Evolutionary conservation across 1,139 yeast genomes (phyloP), one percentile per base, ranked within the genome.

Genomic region (Yamadazyma trypodendri): DNA sequence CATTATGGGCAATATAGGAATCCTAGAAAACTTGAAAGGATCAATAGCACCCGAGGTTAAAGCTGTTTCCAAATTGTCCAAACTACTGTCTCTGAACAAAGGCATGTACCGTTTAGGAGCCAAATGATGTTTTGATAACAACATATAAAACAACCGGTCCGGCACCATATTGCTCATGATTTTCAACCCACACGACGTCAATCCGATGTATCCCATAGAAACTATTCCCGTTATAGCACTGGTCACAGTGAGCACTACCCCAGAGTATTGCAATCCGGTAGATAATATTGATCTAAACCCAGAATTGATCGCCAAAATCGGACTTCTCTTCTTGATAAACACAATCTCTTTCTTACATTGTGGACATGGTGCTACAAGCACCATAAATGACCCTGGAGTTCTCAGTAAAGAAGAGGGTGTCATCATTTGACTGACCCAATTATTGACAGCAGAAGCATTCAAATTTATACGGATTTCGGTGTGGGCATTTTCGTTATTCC

Each of bases 151-250:
- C 8, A 68, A 40, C 3, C 63, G 61, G 4, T 60, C 59, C 0
- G 76, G 76, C 7, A 69, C 54, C 9, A 71, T 41, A 34, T 58
- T 52, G 36, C 66, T 70, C 61, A 69, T 56, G 44, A 67, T 64
- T 36, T 62, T 65, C 22, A 68, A 47, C 1, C 76, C 75, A 44
- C 68, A 60, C 1, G 70, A 56, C 0, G 75, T 65, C 13, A 71
- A 48, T 1, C 72, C 74, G 23, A 69, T 60, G 43, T 68, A 67
- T 0, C 72, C 70, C 63, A 68, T 58, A 3, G 73, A 64, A 3
- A 66, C 55, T 0, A 70, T 52, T 2, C 77, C 77, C 0, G 75
- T 65, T 10, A 65, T 54, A 2, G 73, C 75, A 2, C 72, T 65
- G 2, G 72, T 54, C 7, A 70, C 34, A 0, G 69, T 71, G n/a